phyloP scores from a whole-genome alignment of 805 yeast species.

The Monosporozyma servazzii region DNA sequence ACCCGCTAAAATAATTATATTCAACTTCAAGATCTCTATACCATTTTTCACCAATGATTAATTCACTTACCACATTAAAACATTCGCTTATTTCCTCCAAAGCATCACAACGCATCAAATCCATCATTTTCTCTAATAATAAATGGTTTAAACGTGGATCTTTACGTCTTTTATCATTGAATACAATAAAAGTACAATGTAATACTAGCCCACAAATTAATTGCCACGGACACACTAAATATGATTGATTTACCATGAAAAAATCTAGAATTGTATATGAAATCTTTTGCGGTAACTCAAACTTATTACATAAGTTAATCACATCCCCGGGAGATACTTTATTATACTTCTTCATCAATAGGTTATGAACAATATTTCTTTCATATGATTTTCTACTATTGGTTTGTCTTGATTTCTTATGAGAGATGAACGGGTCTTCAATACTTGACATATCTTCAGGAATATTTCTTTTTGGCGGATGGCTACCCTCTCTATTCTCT shows the following conservation, averaged over 20 bases:
- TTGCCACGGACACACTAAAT: conserved; percentile 58
- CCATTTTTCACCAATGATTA: conserved; percentile 56
- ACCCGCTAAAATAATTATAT: conserved; percentile 30
- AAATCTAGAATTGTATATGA: conserved; percentile 44
- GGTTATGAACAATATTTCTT: conserved; percentile 1
- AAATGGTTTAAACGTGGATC: conserved; percentile 42
- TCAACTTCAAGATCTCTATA: conserved; percentile 42
- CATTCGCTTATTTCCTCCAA: conserved; percentile 43
- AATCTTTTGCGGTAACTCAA: conserved; percentile 47
- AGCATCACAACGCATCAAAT: conserved; percentile 42
- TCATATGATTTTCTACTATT: neutral
- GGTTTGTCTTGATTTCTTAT: neutral
- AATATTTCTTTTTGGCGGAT: neutral
- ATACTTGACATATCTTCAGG: neutral
- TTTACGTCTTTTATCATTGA: conserved; percentile 36
- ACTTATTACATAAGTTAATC: conserved; percentile 48
- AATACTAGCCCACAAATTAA: conserved; percentile 58
- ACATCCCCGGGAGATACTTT: conserved; percentile 36
- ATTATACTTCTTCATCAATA: conserved; percentile 24
- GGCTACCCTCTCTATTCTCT: neutral
- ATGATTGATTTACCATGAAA: conserved; percentile 41
- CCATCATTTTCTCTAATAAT: conserved; percentile 43
- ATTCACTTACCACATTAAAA: conserved; percentile 43
- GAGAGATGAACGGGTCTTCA: neutral
- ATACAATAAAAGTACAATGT: conserved; percentile 47